Conservation (phyloP, 768 basidiomycete genomes). For the Phlegmacium glaucopus region DNA sequence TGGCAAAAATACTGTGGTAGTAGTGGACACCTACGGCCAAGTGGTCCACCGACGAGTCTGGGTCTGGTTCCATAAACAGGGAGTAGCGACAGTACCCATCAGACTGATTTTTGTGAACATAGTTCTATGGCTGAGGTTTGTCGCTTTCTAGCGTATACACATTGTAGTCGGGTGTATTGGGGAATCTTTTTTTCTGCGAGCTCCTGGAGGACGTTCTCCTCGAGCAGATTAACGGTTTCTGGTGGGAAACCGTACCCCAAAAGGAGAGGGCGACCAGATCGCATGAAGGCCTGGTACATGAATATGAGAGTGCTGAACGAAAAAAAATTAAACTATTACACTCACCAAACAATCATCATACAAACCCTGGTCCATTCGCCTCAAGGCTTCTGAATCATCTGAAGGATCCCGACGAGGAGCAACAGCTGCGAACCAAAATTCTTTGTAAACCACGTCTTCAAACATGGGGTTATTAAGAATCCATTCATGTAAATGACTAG, state of each 20-base stretch:
- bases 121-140: neutral
- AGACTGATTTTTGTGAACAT: neutral
- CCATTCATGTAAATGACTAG: constrained; percentile 54
- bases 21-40: no score
- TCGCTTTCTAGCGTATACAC: constrained; percentile 58
- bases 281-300: constrained; percentile 53
- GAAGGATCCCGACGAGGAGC: constrained; percentile 35
- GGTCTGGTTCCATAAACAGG: no score
- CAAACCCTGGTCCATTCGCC: constrained; percentile 42
- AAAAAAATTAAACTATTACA: neutral
- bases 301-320: neutral
- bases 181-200: constrained; percentile 42
- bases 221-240: constrained; percentile 49
- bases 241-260: constrained; percentile 59
- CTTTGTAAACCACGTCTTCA: constrained; percentile 53
- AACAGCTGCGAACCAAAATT: constrained; percentile 63
- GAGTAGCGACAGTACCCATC: neutral
- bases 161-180: constrained; percentile 54
- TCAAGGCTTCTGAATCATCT: constrained; percentile 34
- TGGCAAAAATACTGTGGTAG: no score
- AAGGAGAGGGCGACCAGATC: constrained; percentile 63
- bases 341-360: constrained; percentile 58
- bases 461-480: constrained; percentile 49
- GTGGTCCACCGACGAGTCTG: no score
- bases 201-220: constrained; percentile 50